Evolutionary conservation across 2,329 filamentous ascomycete species (phyloP), one percentile per base, ranked within the genome.

Genomic region (Curvularia sp.): DNA sequence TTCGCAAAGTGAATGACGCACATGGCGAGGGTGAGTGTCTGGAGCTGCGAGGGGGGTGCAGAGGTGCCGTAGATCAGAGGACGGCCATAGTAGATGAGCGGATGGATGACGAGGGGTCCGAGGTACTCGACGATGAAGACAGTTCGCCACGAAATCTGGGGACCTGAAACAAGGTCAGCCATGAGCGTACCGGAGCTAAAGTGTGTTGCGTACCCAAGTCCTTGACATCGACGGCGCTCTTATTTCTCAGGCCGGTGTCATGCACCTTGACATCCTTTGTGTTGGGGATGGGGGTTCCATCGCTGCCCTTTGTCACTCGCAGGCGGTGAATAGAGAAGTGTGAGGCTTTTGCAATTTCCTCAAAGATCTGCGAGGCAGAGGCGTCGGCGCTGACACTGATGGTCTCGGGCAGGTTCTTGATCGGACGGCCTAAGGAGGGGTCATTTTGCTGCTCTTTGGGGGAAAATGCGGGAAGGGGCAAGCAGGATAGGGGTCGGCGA

Each of bases 81-180:
- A 49, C 93, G 90, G 55, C 91, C 82, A 67, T 85, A 78, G 77
- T 86, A 88, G 77, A 93, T 83, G 69, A 91, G 82, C 44, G 87
- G 86, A 81, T 97, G 93, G 80, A 98, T 90, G 71, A 97, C 80
- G 71, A 98, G 85, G 5, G 95, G 95, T 4, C 95, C 95, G 65
- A 95, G 80, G 79, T 99, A 99, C 80, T 99, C 95, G 81, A 97
- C 88, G 63, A 97, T 81, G 83, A 94, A 99, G 77, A 98, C 94
- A 60, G 92, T 95, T 64, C 88, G 89, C 95, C 95, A 99, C 62
- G 87, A 88, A 55, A 97, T 89, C 78, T 99, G 95, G 49, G 89
- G 86, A 15, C 95, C 93, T 96, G 64, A 35, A 42, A 18, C 10
- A 8, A 24, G 46, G 59, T 65, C 43, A 63, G 63, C 20, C 22